Percentiles rank a stretch among this genome's conserved stretches.
phyloP scores from a whole-genome alignment of 495 filamentous ascomycete genomes.

The Aspergillus hancockii region DNA sequence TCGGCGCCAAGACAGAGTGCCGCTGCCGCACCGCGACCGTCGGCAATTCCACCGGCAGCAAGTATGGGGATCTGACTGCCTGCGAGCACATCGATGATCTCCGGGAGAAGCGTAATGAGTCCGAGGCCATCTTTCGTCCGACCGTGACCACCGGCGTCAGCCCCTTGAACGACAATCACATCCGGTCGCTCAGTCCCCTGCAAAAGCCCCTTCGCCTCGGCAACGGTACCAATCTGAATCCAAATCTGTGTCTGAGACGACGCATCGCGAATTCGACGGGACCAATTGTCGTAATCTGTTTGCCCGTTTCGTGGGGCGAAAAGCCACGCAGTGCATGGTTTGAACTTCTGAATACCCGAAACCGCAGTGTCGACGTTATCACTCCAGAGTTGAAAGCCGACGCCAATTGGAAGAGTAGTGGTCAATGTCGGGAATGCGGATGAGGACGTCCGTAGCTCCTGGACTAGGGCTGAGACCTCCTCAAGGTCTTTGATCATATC shows the following conservation, averaged over 20 bases:
- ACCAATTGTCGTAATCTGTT: slow-evolving; percentile 56
- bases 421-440: slow-evolving; percentile 18
- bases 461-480: slow-evolving; percentile 28
- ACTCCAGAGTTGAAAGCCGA: slow-evolving; percentile 64
- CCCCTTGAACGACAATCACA: slow-evolving; percentile 71
- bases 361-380: slow-evolving; percentile 47
- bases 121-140: slow-evolving; percentile 55
- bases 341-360: slow-evolving; percentile 41
- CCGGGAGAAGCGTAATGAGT: slow-evolving; percentile 57
- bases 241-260: slow-evolving; percentile 54
- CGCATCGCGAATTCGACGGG: slow-evolving; percentile 44
- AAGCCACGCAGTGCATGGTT: slow-evolving; percentile 70
- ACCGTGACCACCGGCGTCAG: slow-evolving; percentile 77
- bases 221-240: slow-evolving; percentile 62
- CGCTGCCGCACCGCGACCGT: slow-evolving; percentile 67
- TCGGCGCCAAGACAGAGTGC: slow-evolving; percentile 66
- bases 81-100: slow-evolving; percentile 55
- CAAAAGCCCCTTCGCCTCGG: slow-evolving; percentile 48
- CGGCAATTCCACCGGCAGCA: slow-evolving; percentile 72
- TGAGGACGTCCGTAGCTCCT: slow-evolving; percentile 12
- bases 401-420: slow-evolving; percentile 57
- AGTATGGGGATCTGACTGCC: slow-evolving; percentile 54
- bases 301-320: slow-evolving; percentile 57
- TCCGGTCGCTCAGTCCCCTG: slow-evolving; percentile 49
- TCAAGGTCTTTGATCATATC: slow-evolving; percentile 35